A percentile compares a stretch with the other conserved stretches of the same genome.
Conservation (phyloP, 495 filamentous ascomycete species). For the Choiromyces venosus region DNA sequence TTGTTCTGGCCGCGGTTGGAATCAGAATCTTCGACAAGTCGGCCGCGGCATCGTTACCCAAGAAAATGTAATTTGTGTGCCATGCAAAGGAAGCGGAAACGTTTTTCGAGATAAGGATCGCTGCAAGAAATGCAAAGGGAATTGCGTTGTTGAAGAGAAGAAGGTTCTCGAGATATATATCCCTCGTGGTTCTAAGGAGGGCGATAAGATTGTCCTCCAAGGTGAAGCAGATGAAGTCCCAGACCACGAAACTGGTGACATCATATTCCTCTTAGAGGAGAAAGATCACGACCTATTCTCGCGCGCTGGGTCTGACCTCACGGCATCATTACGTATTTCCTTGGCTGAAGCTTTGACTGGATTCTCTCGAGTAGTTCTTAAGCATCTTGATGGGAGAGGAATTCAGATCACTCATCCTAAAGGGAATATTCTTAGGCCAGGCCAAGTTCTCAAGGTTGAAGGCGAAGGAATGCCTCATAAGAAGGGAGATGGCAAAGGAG, state of each 20-base stretch:
- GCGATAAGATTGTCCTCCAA: constrained; percentile 81
- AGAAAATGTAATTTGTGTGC: constrained; percentile 64
- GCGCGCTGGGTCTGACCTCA: constrained; percentile 75
- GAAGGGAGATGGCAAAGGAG: constrained; percentile 72
- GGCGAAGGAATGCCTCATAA: constrained; percentile 95
- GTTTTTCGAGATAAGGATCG: constrained; percentile 90
- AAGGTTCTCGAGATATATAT: constrained; percentile 97
- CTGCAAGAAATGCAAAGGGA: constrained; percentile 97
- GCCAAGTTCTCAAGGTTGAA: constrained; percentile 72
- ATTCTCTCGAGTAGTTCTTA: constrained; percentile 83
- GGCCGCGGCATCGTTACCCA: constrained; percentile 77
- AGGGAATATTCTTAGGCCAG: constrained; percentile 71
- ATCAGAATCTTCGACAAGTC: constrained; percentile 65
- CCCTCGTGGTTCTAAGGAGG: constrained; percentile 77
- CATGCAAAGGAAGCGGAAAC: constrained; percentile 73
- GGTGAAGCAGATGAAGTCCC: constrained; percentile 94
- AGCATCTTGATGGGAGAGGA: constrained; percentile 89
- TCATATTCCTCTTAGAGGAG: constrained; percentile 81
- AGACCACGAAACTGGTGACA: constrained; percentile 84
- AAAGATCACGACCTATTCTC: constrained; percentile 73
- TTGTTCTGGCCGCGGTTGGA: constrained; percentile 71
- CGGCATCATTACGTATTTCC: constrained; percentile 69
- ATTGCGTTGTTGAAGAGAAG: constrained; percentile 69
- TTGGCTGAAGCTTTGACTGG: constrained; percentile 80
- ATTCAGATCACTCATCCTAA: constrained; percentile 70